Conservation (phyloP, 2,329 filamentous ascomycete species). For the Cercospora zeae-maydis region DNA sequence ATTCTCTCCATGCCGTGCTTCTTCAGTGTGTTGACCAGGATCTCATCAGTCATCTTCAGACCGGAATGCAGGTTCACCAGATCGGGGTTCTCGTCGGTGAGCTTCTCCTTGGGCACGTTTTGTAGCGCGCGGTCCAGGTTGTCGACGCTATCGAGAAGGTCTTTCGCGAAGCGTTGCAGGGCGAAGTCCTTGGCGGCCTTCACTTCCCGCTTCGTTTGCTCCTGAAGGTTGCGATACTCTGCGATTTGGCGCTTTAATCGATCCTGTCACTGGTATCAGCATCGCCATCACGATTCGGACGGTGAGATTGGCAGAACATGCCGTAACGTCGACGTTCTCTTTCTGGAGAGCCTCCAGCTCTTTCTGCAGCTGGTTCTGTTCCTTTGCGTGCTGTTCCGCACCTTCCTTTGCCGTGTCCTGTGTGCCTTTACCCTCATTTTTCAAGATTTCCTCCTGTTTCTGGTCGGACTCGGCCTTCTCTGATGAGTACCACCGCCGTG, state of each 20-base stretch:
- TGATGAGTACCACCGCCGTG: slow-evolving; percentile 45
- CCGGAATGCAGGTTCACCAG: slow-evolving; percentile 79
- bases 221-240: slow-evolving; percentile 97
- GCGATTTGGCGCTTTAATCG: slow-evolving; percentile 90
- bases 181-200: slow-evolving; percentile 86
- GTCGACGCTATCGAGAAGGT: slow-evolving; percentile 91
- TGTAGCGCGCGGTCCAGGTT: slow-evolving; percentile 91
- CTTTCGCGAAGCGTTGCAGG: slow-evolving; percentile 88
- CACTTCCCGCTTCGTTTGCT: slow-evolving; percentile 86
- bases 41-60: slow-evolving; percentile 89
- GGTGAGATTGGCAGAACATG: slow-evolving; percentile 41
- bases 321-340: slow-evolving; percentile 80
- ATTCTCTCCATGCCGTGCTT: slow-evolving; percentile 94
- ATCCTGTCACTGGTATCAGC: slow-evolving; percentile 57
- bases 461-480: slow-evolving; percentile 40
- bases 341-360: slow-evolving; percentile 69
- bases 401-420: slow-evolving; percentile 34
- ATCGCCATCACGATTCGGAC: background rate
- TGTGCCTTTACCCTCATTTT: slow-evolving; percentile 37
- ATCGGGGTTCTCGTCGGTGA: slow-evolving; percentile 64
- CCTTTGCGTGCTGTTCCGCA: slow-evolving; percentile 39
- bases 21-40: slow-evolving; percentile 81
- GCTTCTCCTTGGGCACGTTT: slow-evolving; percentile 72
- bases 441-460: slow-evolving; percentile 39
- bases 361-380: slow-evolving; percentile 53